Evolutionary conservation across 2,329 filamentous ascomycete genomes (phyloP).

Genomic region (Paradendryphiella salina): DNA sequence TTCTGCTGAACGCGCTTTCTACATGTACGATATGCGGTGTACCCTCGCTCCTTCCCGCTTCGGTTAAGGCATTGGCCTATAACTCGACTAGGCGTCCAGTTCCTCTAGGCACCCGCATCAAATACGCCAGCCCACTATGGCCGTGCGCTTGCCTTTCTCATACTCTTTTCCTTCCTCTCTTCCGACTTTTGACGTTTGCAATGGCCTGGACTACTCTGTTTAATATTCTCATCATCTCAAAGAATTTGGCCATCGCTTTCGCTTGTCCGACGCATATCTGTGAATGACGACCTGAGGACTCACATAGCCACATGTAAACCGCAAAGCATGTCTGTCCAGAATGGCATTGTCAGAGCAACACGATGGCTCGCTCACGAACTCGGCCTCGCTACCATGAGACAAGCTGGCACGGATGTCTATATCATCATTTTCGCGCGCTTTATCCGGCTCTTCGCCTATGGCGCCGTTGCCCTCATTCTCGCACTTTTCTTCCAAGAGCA

Average conservation of each 20-base stretch:
- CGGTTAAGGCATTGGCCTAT: conserved; percentile 10
- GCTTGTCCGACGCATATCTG: neutral
- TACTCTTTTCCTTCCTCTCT: neutral
- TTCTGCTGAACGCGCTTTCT: conserved; percentile 1
- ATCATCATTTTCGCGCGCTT: conserved; percentile 45
- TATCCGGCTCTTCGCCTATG: conserved; percentile 45
- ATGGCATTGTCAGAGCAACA: conserved; percentile 9
- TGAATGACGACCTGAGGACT: conserved; percentile 4
- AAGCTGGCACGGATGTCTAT: conserved; percentile 36
- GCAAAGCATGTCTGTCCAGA: conserved; percentile 19
- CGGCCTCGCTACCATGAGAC: conserved; percentile 35
- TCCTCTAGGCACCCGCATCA: conserved; percentile 16
- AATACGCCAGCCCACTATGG: neutral
- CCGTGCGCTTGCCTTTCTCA: too few species aligned
- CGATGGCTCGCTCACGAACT: conserved; percentile 37
- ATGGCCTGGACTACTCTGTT: neutral
- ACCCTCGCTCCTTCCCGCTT: conserved; percentile 7
- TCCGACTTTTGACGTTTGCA: neutral
- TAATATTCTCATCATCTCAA: neutral
- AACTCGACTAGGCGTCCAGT: conserved; percentile 10
- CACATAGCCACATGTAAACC: neutral
- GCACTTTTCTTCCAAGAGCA: conserved; percentile 44
- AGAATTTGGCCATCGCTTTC: neutral
- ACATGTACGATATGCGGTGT: conserved; percentile 1
- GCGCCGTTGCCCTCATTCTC: conserved; percentile 43